Evolutionary conservation across 345 rosid species (phyloP), one percentile per base, ranked within the genome.

Genomic region (Eucalyptus guilfoylei): DNA sequence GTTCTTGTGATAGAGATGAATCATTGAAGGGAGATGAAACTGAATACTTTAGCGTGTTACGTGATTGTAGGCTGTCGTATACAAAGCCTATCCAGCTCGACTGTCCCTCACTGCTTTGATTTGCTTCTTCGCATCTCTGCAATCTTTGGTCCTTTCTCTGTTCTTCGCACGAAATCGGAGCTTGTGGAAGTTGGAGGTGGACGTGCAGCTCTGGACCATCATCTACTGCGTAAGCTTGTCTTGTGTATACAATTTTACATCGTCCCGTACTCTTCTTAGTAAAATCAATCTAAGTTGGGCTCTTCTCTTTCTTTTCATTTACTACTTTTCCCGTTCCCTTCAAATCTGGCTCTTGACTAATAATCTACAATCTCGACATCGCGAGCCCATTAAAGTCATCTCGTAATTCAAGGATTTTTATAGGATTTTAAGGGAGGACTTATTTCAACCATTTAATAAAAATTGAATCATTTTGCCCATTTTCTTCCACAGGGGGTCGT

Each of bases 101-200:
- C 48, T 94, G 28, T 92, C 95, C 44, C 72, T 95, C 62, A 94
- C 90, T 89, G 55, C 92, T 48, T 76, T 92, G 88, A 92, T 92
- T 17, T 94, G 95, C 94, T 89, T 94, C 92, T 88, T 93, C 44
- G 95, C 93, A 47, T 86, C 95, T 8, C 23, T 94, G 88, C 94
- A 92, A 55, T 94, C 94, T 40, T 89, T 92, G 47, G 11, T 93
- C 85, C 91, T 92, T 67, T 92, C 93, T 6, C 34, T 93, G n/a
- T 87, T 92, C 76, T 92, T 93, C 3, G 94, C 86, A 24, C 88
- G 95, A 86, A 85, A 92, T 69, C 91, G 85, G 14, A 80, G 45
- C 60, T 40, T 87, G 54, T 95, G 95, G 95, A 92, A 64, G 90
- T 91, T 94, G 88, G 90, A 89, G 10, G 92, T 93, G 94, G 86